Conservation (phyloP, 2,329 filamentous ascomycete genomes). For the Acarospora socialis region DNA sequence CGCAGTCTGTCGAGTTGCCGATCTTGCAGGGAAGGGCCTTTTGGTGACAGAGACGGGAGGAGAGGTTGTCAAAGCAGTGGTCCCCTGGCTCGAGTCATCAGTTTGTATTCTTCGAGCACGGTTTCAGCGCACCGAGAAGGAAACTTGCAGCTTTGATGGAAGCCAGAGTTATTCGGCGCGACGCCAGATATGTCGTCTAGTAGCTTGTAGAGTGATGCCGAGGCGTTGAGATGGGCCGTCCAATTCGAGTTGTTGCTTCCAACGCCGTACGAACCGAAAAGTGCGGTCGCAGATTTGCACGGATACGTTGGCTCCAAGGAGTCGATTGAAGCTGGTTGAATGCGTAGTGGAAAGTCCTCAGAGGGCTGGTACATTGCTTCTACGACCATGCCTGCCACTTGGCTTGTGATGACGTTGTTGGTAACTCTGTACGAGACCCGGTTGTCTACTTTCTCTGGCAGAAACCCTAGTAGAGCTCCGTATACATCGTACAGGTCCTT, state of each 20-base stretch:
- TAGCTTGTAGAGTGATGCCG: slow-evolving; percentile 38
- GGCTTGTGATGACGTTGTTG: slow-evolving; percentile 68
- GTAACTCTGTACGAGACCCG: slow-evolving; percentile 56
- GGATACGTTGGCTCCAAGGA: slow-evolving; percentile 60
- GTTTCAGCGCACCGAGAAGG: no score
- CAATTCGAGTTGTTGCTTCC: slow-evolving; percentile 38
- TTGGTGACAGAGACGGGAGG: slow-evolving; percentile 60
- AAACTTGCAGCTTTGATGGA: slow-evolving; percentile 48
- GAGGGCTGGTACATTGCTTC: slow-evolving; percentile 47
- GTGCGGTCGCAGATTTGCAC: slow-evolving; percentile 39
- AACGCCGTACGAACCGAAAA: slow-evolving; percentile 32
- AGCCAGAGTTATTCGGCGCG: slow-evolving; percentile 38
- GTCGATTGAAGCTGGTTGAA: slow-evolving; percentile 44
- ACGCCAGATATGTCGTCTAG: slow-evolving; percentile 60
- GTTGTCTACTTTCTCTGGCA: slow-evolving; percentile 39
- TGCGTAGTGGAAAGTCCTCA: slow-evolving; percentile 24
- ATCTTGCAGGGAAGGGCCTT: slow-evolving; percentile 58
- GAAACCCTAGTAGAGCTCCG: slow-evolving; percentile 50
- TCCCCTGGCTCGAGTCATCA: slow-evolving; percentile 44
- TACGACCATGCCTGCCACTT: slow-evolving; percentile 63
- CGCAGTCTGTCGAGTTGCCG: slow-evolving; percentile 39
- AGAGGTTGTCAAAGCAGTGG: slow-evolving; percentile 76
- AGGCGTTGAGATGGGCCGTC: slow-evolving; percentile 47
- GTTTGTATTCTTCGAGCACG: not conserved
- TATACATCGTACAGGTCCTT: slow-evolving; percentile 67